Base-by-base conservation (phyloP, 2,329 filamentous ascomycete genomes). In the Curvularia spicifera region DNA sequence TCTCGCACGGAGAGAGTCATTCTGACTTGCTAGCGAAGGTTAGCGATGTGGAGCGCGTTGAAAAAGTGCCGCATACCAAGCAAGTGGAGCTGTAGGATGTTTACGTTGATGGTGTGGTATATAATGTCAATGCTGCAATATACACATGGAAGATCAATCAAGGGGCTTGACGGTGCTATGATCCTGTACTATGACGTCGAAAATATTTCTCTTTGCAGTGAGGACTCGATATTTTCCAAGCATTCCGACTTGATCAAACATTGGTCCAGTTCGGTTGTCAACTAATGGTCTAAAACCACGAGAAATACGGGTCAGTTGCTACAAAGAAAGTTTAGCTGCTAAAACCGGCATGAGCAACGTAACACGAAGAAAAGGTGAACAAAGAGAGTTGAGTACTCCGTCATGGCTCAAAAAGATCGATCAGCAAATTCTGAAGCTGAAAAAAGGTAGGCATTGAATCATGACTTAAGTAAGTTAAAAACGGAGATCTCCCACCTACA, bases 1-100 rank as follows among this genome's bases (percentile, higher is more conserved):
- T 76, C 46, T 70, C 51, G 6, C 39, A 29, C 15, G 42, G 31
- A 18, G 43, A 20, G 10, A 52, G 50, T n/a, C 50, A 42, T 13
- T 18, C 28, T 29, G 50, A 52, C 26, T 4, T 52, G 29, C 9
- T 52, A 5, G 50, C 45, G 4, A 44, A 52, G 7, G 12, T 13
- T 1, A 2, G 6, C 5, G 50, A 52, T 20, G 42, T 28, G 8
- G 50, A 52, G 31, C 42, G 29, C 1, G 42, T 52, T 13, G 42
- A 44, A n/a, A 44, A 44, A 7, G 1, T 28, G 9, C n/a, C 42
- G 42, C 18, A 28, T 1, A 13, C 28, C 2, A 44, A 44, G 24
- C 13, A 44, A 5, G 13, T 10, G 1, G 42, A 44, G 24, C 13
- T 28, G 9, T 28, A 26, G 12, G 24, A 5, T 43, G n/a, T 44